Base-by-base conservation (phyloP, 352 stramenopile species). In the Pseudoperonospora humuli region DNA sequence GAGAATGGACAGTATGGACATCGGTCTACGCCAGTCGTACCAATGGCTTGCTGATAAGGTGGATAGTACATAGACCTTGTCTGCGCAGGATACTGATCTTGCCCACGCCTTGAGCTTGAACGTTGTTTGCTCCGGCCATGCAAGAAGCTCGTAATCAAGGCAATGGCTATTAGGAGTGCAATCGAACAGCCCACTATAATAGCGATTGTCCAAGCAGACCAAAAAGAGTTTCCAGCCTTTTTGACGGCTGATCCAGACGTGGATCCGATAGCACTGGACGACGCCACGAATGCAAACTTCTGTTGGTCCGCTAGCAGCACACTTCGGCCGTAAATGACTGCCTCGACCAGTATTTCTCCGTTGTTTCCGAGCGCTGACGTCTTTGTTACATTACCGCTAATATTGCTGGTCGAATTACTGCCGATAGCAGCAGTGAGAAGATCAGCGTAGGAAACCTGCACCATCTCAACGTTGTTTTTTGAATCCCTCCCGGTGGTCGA, bases 401-500 rank as follows among this genome's bases (percentile, higher is more conserved):
- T 20, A 28, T 28, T 57, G 26, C 20, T 51, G 18, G 47, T 64
- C 7, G 36, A 43, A 23, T 63, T 64, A n/a, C 33, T 50, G 33
- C 33, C 32, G 39, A 44, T 43, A 2, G 68, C 59, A 27, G 74
- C 68, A 34, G 64, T 51, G 5, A 84, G 31, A 15, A 91, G 58
- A 19, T 85, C 61, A 34, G 59, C 42, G 44, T 91, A 89, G 21
- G 70, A 73, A 7, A 89, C 76, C 19, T 77, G 61, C 14, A 91
- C 79, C 74, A 91, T 84, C 46, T 91, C 79, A 15, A 91, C 72
- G 47, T 91, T 91, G 64, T 91, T 91, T n/a, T 72, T 67, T 18
- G 65, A 58, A 50, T 91, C 79, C 13, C 69, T 70, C n/a, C 60
- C 61, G 3, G 69, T 80, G 18, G 35, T 54, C 18, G 62, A 66